A percentile compares a stretch with the other conserved stretches of the same genome.
Evolutionary conservation across 768 basidiomycete genomes (phyloP).

Genomic region (Mycena haematopus): DNA sequence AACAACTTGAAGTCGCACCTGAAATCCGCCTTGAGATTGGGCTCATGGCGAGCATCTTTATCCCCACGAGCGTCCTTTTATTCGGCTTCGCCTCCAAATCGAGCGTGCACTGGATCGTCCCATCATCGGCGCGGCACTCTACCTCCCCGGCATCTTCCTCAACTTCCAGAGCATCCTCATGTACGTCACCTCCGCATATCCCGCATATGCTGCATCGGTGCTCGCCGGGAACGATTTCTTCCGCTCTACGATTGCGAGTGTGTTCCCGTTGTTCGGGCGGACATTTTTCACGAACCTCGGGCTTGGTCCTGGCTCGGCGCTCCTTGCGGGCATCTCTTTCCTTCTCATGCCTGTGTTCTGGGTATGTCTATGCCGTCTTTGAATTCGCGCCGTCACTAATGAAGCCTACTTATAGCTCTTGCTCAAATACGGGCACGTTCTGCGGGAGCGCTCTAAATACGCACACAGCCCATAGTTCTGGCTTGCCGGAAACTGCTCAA

Average conservation of each 20-base stretch:
- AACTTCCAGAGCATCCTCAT: conserved; percentile 38
- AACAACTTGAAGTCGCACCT: conserved; percentile 28
- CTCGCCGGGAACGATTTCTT: conserved; percentile 43
- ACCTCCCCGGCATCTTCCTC: conserved; percentile 39
- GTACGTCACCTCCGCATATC: conserved; percentile 41
- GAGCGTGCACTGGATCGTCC: conserved; percentile 43
- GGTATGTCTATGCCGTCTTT: conserved; percentile 6
- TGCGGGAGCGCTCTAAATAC: conserved; percentile 28
- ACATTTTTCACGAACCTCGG: conserved; percentile 35
- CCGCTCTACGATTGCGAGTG: conserved; percentile 36
- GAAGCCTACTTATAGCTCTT: neutral
- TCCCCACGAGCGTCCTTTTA: conserved; percentile 42
- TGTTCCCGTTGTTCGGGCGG: conserved; percentile 34
- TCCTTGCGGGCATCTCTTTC: conserved; percentile 36
- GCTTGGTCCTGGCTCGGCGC: conserved; percentile 34
- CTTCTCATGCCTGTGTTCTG: conserved; percentile 34
- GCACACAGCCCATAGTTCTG: conserved; percentile 25
- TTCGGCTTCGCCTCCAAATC: conserved; percentile 41
- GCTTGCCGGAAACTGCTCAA: neutral
- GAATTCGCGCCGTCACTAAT: neutral
- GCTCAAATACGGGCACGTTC: conserved; percentile 28
- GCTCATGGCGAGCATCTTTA: conserved; percentile 38
- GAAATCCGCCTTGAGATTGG: conserved; percentile 42
- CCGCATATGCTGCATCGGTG: conserved; percentile 39
- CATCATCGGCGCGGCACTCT: conserved; percentile 41